Evolutionary conservation across 495 filamentous ascomycete genomes (phyloP).

Genomic region (Evernia prunastri): DNA sequence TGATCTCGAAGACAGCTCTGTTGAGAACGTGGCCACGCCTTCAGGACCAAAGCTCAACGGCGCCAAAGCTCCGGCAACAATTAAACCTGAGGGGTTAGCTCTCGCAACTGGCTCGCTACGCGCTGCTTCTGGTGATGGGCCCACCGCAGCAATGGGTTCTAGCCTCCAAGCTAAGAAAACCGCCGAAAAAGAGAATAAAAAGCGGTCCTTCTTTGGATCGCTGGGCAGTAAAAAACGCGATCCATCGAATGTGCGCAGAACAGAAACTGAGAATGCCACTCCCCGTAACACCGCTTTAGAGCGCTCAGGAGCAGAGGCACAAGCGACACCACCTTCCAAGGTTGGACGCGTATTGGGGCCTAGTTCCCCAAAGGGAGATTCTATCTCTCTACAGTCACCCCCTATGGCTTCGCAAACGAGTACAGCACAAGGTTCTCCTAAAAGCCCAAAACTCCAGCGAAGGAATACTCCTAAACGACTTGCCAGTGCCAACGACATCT

Average conservation of each 20-base stretch:
- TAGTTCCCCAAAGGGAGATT: conserved; percentile 23
- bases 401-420: conserved; percentile 14
- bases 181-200: conserved; percentile 35
- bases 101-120: conserved; percentile 26
- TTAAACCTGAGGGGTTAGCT: conserved; percentile 24
- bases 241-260: conserved; percentile 29
- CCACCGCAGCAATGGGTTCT: conserved; percentile 32
- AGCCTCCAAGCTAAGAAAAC: conserved; percentile 38
- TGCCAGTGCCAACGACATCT: conserved; percentile 15
- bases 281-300: conserved; percentile 36
- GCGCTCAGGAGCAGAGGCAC: conserved; percentile 32
- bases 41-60: conserved; percentile 21
- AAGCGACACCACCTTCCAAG: conserved; percentile 18
- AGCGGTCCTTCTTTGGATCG: conserved; percentile 36
- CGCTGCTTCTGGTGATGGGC: conserved; percentile 21
- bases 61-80: conserved; percentile 14
- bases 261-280: conserved; percentile 30
- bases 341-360: conserved; percentile 10
- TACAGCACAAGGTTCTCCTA: conserved; percentile 21
- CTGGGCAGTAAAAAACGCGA: conserved; percentile 40
- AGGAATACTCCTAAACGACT: conserved; percentile 21
- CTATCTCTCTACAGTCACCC: conserved; percentile 19
- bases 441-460: conserved; percentile 25
- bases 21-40: conserved; percentile 33
- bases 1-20: conserved; percentile 60